Evolutionary conservation across 495 filamentous ascomycete species (phyloP).

Genomic region (Terfezia boudieri): DNA sequence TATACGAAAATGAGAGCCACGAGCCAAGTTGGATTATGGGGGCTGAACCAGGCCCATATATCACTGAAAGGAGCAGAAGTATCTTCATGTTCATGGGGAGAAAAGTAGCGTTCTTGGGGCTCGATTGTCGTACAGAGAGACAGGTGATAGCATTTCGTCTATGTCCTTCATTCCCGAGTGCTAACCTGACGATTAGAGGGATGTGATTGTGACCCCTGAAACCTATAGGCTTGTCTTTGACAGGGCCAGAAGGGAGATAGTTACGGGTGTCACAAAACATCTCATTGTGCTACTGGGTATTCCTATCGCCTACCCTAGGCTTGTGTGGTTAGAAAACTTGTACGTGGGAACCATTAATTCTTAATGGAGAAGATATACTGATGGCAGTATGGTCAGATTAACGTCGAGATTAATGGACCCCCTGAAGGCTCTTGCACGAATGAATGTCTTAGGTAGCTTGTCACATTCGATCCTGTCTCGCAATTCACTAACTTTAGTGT

Average conservation of each 20-base stretch:
- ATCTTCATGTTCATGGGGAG: constrained; percentile 65
- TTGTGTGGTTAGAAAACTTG: constrained; percentile 55
- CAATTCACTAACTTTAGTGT: not conserved
- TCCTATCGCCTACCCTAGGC: constrained; percentile 80
- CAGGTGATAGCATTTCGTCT: constrained; percentile 25
- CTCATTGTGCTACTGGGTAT: constrained; percentile 66
- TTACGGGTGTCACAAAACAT: constrained; percentile 66
- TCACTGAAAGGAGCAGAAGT: constrained; percentile 62
- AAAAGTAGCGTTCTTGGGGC: constrained; percentile 56
- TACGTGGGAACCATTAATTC: constrained; percentile 17
- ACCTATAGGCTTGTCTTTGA: constrained; percentile 73
- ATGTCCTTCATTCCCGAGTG: not conserved
- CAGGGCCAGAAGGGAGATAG: constrained; percentile 56
- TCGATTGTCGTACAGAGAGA: constrained; percentile 82
- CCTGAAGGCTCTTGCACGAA: constrained; percentile 65
- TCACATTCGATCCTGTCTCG: not conserved
- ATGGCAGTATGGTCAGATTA: constrained; percentile 27
- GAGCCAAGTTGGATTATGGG: constrained; percentile 89
- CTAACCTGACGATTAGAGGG: constrained; percentile 27
- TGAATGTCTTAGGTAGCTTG: constrained; percentile 57
- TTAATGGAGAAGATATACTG: not conserved
- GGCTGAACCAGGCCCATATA: constrained; percentile 62
- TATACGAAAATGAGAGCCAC: constrained; percentile 49
- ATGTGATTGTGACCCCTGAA: constrained; percentile 56
- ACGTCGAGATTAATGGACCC: constrained; percentile 69